phyloP scores from a whole-genome alignment of 768 basidiomycete species.

The Lactarius sanguifluus region DNA sequence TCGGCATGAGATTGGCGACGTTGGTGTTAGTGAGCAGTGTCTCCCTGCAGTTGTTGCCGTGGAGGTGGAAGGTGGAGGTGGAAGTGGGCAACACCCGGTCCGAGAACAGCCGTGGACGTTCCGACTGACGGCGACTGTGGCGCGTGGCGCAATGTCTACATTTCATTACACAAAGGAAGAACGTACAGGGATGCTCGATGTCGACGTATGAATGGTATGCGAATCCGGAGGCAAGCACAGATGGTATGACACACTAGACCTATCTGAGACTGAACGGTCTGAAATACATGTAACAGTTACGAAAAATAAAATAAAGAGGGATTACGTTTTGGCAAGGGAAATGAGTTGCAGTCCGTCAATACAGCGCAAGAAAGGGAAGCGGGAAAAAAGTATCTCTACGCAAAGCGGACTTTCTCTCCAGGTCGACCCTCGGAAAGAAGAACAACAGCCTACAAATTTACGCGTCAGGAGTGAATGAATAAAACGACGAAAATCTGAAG shows the following conservation, averaged over 20 bases:
- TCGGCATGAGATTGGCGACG: conserved; percentile 32
- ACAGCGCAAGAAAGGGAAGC: background rate
- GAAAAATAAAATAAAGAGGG: conserved; percentile 16
- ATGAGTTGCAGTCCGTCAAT: background rate
- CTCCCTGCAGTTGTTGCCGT: background rate
- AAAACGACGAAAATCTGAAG: conserved; percentile 2
- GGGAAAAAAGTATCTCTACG: conserved; percentile 35
- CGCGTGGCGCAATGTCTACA: background rate
- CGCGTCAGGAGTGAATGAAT: conserved; percentile 6
- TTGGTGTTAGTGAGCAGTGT: background rate
- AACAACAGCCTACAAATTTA: conserved; percentile 66
- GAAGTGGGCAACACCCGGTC: background rate
- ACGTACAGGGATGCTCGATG: conserved; percentile 1
- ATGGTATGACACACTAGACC: conserved; percentile 2
- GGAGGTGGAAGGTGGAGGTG: no score
- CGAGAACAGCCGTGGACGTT: background rate
- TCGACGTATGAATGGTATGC: conserved; percentile 10
- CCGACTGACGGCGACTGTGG: background rate
- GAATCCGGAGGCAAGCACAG: conserved; percentile 1
- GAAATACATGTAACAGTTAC: conserved; percentile 23
- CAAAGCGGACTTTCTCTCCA: conserved; percentile 83
- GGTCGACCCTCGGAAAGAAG: conserved; percentile 86
- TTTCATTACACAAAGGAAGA: conserved; percentile 12
- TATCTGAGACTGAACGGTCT: background rate
- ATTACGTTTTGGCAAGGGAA: conserved; percentile 9